phyloP scores from a whole-genome alignment of 306 rosid species.

The Sicyos baderoa region DNA sequence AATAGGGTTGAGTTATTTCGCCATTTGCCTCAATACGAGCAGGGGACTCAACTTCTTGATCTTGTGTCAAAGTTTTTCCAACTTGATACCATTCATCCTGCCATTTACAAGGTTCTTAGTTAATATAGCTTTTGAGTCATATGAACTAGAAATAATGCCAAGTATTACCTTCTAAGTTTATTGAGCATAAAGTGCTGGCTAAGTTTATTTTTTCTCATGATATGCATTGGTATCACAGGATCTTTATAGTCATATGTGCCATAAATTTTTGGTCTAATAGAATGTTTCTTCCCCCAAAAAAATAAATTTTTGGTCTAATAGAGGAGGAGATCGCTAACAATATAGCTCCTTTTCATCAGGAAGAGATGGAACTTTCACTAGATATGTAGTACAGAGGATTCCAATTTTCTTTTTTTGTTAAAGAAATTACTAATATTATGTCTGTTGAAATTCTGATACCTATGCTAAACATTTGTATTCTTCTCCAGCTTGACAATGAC shows the following conservation, averaged over 20 bases:
- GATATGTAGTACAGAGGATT: not conserved
- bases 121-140: constrained; percentile 18
- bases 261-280: not conserved
- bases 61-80: constrained; percentile 65
- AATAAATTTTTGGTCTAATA: not conserved
- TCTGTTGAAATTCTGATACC: not conserved
- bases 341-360: not conserved
- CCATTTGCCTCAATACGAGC: constrained; percentile 85
- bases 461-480: not conserved
- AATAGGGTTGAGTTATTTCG: constrained; percentile 74
- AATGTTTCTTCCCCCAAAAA: no score
- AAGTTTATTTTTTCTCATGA: not conserved
- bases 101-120: constrained; percentile 58
- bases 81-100: constrained; percentile 66
- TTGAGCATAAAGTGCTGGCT: not conserved
- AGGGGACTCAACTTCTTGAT: constrained; percentile 57
- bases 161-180: not conserved
- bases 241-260: not conserved
- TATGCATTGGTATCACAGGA: not conserved
- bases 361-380: not conserved
- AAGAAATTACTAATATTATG: not conserved
- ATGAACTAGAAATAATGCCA: not conserved
- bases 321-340: not conserved
- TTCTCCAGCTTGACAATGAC: not conserved
- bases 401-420: not conserved